Evolutionary conservation across 1,139 yeast genomes (phyloP), one percentile per base, ranked within the genome.

Genomic region (Yamadazyma friedrichii): DNA sequence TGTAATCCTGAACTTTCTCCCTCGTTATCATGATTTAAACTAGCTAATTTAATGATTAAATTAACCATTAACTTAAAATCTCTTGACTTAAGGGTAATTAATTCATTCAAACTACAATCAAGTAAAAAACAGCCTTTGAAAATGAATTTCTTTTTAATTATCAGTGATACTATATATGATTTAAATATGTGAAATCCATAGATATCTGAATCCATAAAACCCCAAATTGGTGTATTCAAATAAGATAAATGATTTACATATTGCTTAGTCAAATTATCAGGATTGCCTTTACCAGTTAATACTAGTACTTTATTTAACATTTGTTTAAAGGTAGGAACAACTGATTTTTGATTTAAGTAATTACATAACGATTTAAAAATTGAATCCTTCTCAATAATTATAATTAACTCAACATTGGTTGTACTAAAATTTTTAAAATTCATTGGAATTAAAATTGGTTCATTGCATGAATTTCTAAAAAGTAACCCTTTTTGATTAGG

Each of bases 341-440:
- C 4, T n/a, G 30, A n/a, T 27, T 27, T 11, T n/a, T 27, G 13
- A 38, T 44, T 15, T 52, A 54, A 49, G 37, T 58, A 31, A 9
- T 50, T 47, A 40, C 64, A 63, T 36, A 74, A 54, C 1, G 67
- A 58, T 37, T 61, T 63, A 53, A 70, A 69, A 0, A 74, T 61
- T 1, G 80, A 81, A 44, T 84, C 94, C 52, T 86, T 86, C 57
- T 86, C 95, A 12, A 86, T 62, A 0, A 86, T 66, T 2, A 84
- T 54, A 0, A 84, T 63, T 28, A 48, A 47, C 17, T 27, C 15
- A 9, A 20, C 3, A 15, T 20, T 15, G 11, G 17, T 26, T 9
- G 15, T 9, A 6, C 13, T n/a, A 16, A 17, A 6, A 8, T 15
- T 11, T 4, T 25, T 9, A 35, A 35, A 49, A n/a, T 45, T 37